A percentile compares a stretch with the other conserved stretches of the same genome.
Conservation (phyloP, 768 basidiomycete genomes). For the Tephrocybe sp. region DNA sequence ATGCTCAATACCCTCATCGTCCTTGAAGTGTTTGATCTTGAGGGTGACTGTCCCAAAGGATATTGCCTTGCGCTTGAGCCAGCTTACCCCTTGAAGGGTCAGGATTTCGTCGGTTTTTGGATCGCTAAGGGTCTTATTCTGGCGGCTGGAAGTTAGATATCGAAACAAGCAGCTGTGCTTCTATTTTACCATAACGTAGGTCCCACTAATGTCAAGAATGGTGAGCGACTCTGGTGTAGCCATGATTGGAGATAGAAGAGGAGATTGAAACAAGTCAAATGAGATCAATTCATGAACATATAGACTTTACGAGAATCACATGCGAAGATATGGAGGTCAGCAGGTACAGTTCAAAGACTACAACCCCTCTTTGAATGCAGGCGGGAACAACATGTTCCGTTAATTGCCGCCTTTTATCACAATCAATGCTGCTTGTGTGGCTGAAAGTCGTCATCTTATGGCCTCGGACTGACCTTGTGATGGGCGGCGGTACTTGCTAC, state of each 20-base stretch:
- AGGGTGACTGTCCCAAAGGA: conserved; percentile 57
- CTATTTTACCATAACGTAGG: conserved; percentile 55
- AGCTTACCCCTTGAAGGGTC: conserved; percentile 67
- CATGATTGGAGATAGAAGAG: conserved; percentile 39
- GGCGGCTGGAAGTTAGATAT: neutral
- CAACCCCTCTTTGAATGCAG: no score
- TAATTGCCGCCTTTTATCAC: no score
- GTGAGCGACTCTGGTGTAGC: conserved; percentile 62
- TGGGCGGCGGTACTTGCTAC: no score
- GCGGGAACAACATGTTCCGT: no score
- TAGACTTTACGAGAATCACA: conserved; percentile 7
- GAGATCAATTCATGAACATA: conserved; percentile 1
- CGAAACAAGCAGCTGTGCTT: neutral
- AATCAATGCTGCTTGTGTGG: no score
- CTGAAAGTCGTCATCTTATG: no score
- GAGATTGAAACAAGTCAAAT: neutral
- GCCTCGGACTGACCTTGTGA: no score
- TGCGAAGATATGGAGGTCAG: no score
- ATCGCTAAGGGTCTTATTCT: conserved; percentile 75
- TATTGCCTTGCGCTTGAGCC: conserved; percentile 70
- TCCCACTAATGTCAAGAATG: conserved; percentile 61
- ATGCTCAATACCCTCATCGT: conserved; percentile 44
- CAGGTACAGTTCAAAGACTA: no score
- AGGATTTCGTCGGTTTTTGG: conserved; percentile 59
- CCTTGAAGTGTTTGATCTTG: conserved; percentile 61